A percentile compares a stretch with the other conserved stretches of the same genome.
These are phyloP conservation scores for Gillenia trifoliata DNA, from an alignment of 306 rosid genomes.

Conservation along the genomic window DNA sequence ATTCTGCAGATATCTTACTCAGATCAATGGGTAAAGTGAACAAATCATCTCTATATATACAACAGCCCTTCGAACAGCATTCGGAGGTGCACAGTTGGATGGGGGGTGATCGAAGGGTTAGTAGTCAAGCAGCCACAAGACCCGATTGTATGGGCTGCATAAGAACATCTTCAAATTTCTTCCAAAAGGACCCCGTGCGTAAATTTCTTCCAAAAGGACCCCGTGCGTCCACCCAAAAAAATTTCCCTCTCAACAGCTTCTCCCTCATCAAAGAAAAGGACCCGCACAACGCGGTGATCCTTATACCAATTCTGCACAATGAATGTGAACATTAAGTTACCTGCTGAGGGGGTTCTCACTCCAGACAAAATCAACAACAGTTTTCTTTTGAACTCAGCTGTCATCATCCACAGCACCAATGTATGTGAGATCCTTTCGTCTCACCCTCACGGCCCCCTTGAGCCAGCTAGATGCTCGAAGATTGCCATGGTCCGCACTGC, in stretches of 20 bases:
- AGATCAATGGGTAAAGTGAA: constrained; percentile 48
- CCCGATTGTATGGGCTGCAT: constrained; percentile 20
- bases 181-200: constrained; percentile 15
- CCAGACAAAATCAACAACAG: constrained; percentile 36
- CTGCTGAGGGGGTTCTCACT: constrained; percentile 42
- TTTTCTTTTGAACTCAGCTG: constrained; percentile 48
- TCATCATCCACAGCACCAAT: constrained; percentile 84
- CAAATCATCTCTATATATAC: constrained; percentile 56
- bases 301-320: constrained; percentile 38
- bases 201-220: constrained; percentile 20
- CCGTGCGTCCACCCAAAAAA: constrained; percentile 16
- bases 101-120: constrained; percentile 47
- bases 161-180: constrained; percentile 24
- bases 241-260: constrained; percentile 40
- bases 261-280: constrained; percentile 15
- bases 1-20: constrained; percentile 42
- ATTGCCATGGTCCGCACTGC: constrained; percentile 64
- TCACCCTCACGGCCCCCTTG: constrained; percentile 82
- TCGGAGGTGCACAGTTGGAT: constrained; percentile 31
- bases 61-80: constrained; percentile 44
- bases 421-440: constrained; percentile 89
- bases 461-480: constrained; percentile 87
- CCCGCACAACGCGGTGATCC: constrained; percentile 28
- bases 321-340: constrained; percentile 26
- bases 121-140: constrained; percentile 42